Evolutionary conservation across 1,284 basidiomycete genomes (phyloP).

Genomic region (Blastosporella zonata): DNA sequence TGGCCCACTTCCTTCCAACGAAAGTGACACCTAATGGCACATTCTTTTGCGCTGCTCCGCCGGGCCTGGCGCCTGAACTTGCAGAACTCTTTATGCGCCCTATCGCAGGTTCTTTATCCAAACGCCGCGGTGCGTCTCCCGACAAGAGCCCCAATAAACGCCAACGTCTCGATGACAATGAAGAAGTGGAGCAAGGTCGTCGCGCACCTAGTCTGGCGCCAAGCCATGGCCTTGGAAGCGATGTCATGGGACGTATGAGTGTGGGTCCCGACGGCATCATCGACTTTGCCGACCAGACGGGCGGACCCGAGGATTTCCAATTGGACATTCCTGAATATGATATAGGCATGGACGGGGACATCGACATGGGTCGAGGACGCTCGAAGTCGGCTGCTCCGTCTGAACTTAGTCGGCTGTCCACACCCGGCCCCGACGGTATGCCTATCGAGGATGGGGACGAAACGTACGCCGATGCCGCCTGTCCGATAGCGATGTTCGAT

Average conservation of each 20-base stretch:
- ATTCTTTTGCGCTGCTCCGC: conserved; percentile 79
- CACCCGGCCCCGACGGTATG: conserved; percentile 57
- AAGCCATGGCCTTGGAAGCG: conserved; percentile 53
- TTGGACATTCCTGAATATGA: conserved; percentile 49
- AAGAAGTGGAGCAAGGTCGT: conserved; percentile 67
- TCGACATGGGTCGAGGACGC: conserved; percentile 35
- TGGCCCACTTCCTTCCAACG: conserved; percentile 82
- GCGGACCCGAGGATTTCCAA: conserved; percentile 60
- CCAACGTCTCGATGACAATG: conserved; percentile 52
- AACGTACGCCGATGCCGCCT: conserved; percentile 65
- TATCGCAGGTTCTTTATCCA: conserved; percentile 42
- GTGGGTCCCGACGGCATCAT: conserved; percentile 51
- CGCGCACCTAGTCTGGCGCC: conserved; percentile 60
- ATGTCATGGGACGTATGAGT: conserved; percentile 48
- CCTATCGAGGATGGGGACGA: conserved; percentile 54
- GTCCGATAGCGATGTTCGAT: conserved; percentile 85
- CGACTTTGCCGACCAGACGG: conserved; percentile 55
- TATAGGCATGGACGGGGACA: conserved; percentile 28
- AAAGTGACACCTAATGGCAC: conserved; percentile 67
- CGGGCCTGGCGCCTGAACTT: conserved; percentile 79
- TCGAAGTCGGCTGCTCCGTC: conserved; percentile 47
- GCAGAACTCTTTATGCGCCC: conserved; percentile 83
- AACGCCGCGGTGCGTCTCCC: conserved; percentile 53
- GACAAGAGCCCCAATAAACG: conserved; percentile 63
- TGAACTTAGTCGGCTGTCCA: conserved; percentile 64